Evolutionary conservation across 495 filamentous ascomycete genomes (phyloP), one percentile per base, ranked within the genome.

Genomic region (Annulohypoxylon bovei): DNA sequence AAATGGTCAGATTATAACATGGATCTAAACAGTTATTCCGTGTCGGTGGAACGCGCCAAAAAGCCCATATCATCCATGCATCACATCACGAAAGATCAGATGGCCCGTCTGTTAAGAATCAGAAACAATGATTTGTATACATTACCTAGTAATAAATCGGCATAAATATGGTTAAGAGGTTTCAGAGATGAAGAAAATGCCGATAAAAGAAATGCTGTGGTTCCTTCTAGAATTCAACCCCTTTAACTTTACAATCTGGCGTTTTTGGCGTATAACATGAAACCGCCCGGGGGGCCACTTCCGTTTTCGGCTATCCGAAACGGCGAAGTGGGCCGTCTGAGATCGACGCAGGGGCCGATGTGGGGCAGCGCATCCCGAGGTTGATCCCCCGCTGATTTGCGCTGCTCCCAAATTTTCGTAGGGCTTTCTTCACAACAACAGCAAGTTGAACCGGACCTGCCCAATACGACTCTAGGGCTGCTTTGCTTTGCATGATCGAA

Each of bases 381-480:
- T 11, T 62, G 65, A 72, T 72, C 70, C 65, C 70, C 70, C 70
- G 60, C 70, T 49, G 69, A 72, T 68, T 58, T 16, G 30, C 63
- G 18, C 18, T 46, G 52, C 27, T 28, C 22, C 9, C 14, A 18
- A 47, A 9, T 54, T 30, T 40, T 47, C 28, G n/a, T 52, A 50
- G 58, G 23, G 27, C 4, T 4, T 7, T 1, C 14, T 33, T 44
- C 32, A 0, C 6, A 23, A 23, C 23, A 16, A 56, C 16, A 50
- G 65, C 57, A 67, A 33, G 50, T 67, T 42, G 62, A 71, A 18
- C 62, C 68, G 68, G 35, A 52, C 57, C 33, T 61, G 16, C 39
- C 50, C 30, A 62, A 18, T 40, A 40, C 39, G n/a, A 20, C 22
- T 27, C 4, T 44, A 27, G 9, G 20, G 20, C n/a, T 25, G 6